Conservation (phyloP, 371 early-diverging fungal species). For the Sanchytrium tribonematis region DNA sequence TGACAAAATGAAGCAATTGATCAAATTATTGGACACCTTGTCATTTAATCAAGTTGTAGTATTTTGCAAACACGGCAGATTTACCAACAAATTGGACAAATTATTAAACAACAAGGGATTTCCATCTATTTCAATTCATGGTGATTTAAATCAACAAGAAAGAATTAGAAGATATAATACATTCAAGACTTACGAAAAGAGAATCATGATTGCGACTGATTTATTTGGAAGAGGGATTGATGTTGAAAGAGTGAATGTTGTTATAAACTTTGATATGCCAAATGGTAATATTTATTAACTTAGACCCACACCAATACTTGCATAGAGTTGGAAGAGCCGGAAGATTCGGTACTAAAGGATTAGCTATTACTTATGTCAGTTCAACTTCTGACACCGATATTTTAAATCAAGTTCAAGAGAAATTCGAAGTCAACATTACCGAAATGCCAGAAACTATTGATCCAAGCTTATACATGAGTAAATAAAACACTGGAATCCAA, state of each 20-base stretch:
- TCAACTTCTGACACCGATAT: conserved; percentile 49
- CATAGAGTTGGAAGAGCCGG: conserved; percentile 81
- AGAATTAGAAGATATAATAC: conserved; percentile 65
- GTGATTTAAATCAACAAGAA: conserved; percentile 60
- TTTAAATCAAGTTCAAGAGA: conserved; percentile 66
- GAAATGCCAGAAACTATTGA: conserved; percentile 17
- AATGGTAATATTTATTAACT: conserved; percentile 15
- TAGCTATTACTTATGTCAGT: conserved; percentile 86
- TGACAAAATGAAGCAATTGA: conserved; percentile 74
- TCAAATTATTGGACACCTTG: conserved; percentile 63
- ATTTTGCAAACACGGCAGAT: conserved; percentile 76
- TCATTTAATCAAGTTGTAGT: conserved; percentile 77
- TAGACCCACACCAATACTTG: conserved; percentile 6
- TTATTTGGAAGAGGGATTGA: conserved; percentile 97
- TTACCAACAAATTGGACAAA: conserved; percentile 62
- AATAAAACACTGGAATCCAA: too few relatives aligned
- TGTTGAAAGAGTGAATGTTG: conserved; percentile 92
- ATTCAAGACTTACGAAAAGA: conserved; percentile 77
- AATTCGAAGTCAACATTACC: conserved; percentile 80
- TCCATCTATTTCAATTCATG: conserved; percentile 79
- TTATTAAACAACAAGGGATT: conserved; percentile 62
- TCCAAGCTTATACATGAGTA: conserved; percentile 1
- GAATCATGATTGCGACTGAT: conserved; percentile 93
- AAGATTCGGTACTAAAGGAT: conserved; percentile 96
- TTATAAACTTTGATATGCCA: conserved; percentile 97